A percentile compares a stretch with the other conserved stretches of the same genome.
Conservation (phyloP, 2,329 filamentous ascomycete species). For the Cercospora brassicicola region DNA sequence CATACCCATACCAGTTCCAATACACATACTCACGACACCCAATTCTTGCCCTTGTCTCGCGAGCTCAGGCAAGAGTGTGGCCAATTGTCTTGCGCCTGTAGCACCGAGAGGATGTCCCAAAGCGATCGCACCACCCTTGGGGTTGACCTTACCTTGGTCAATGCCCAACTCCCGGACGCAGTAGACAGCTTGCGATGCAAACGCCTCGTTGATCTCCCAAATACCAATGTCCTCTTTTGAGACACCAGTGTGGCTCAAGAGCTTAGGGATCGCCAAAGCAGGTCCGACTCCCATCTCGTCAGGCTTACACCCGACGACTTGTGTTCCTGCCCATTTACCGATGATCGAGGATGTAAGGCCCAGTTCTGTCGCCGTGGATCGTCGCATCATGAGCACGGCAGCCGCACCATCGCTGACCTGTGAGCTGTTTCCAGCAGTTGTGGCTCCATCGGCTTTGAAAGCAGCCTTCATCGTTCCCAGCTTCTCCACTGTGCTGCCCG, state of each 20-base stretch:
- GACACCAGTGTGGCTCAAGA: slow-evolving; percentile 70
- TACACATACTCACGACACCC: slow-evolving; percentile 88
- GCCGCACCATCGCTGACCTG: slow-evolving; percentile 89
- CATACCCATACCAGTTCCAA: slow-evolving; percentile 56
- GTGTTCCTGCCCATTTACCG: slow-evolving; percentile 77
- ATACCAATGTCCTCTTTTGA: slow-evolving; percentile 68
- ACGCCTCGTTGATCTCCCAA: slow-evolving; percentile 92
- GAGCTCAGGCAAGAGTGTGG: slow-evolving; percentile 70
- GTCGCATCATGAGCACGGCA: slow-evolving; percentile 77
- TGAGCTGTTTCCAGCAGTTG: slow-evolving; percentile 80
- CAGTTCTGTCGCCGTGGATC: slow-evolving; percentile 73
- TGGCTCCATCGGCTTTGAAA: slow-evolving; percentile 71
- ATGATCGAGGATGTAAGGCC: slow-evolving; percentile 70
- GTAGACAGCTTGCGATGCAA: slow-evolving; percentile 65
- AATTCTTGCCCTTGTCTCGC: slow-evolving; percentile 67
- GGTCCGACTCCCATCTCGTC: slow-evolving; percentile 96
- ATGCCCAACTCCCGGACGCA: slow-evolving; percentile 70
- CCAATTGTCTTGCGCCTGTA: slow-evolving; percentile 78
- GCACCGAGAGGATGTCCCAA: slow-evolving; percentile 88
- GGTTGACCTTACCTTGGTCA: slow-evolving; percentile 74
- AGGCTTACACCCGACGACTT: slow-evolving; percentile 74
- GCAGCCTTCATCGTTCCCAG: slow-evolving; percentile 81
- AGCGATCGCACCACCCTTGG: slow-evolving; percentile 91
- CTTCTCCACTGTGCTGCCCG: slow-evolving; percentile 65
- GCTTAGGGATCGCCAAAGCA: slow-evolving; percentile 78